phyloP scores from a whole-genome alignment of 306 rosid genomes.

The Ochetophila trinervis region DNA sequence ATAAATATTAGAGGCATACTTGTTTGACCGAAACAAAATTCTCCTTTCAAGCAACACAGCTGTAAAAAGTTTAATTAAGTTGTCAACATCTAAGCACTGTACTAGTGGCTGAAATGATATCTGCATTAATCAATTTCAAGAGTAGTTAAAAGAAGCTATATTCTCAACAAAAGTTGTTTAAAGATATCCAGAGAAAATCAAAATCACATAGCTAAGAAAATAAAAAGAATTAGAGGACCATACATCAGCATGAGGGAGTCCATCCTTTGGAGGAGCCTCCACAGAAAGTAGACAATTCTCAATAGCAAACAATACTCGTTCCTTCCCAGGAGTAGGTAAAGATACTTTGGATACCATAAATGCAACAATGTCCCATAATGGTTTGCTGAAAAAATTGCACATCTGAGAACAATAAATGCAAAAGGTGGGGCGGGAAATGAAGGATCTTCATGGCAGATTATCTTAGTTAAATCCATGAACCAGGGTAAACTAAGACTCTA shows the following conservation, averaged over 20 bases:
- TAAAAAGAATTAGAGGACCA: constrained; percentile 7
- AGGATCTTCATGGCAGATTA: constrained; percentile 21
- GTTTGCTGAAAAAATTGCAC: constrained; percentile 72
- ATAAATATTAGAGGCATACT: constrained; percentile 39
- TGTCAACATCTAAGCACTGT: constrained; percentile 93
- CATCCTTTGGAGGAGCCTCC: constrained; percentile 89
- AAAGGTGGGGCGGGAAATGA: constrained; percentile 20
- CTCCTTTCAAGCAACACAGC: constrained; percentile 98
- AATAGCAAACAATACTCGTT: constrained; percentile 80
- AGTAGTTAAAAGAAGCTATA: constrained; percentile 18
- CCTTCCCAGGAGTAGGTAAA: constrained; percentile 91
- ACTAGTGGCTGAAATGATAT: constrained; percentile 95
- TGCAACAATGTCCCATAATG: constrained; percentile 88
- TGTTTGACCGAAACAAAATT: constrained; percentile 91
- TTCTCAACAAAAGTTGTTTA: neutral
- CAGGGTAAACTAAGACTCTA: constrained; percentile 15
- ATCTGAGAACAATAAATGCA: constrained; percentile 41
- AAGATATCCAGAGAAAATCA: constrained; percentile 15
- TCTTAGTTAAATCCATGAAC: constrained; percentile 22
- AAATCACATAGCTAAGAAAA: constrained; percentile 18
- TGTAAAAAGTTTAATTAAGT: constrained; percentile 76
- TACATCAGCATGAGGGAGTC: constrained; percentile 95
- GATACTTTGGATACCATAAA: constrained; percentile 77
- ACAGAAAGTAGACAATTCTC: constrained; percentile 78
- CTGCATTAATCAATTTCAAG: constrained; percentile 47